phyloP scores from a whole-genome alignment of 108 stramenopile genomes.

The Cyclotella choctawhatcheeana region DNA sequence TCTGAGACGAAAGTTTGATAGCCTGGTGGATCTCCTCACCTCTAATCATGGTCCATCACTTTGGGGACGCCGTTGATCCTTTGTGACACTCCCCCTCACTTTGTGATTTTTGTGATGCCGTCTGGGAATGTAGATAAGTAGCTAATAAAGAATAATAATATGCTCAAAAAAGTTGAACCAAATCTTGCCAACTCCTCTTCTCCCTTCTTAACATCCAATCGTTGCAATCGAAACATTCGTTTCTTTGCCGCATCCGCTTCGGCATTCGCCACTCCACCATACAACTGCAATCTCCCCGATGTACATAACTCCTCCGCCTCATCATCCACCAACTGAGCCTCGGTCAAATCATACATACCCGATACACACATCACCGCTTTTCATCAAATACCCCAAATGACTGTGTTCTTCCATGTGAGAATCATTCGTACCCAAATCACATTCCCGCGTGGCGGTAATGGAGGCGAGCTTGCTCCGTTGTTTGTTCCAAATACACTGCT shows the following conservation, averaged over 20 bases:
- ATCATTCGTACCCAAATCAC: constrained; percentile 95
- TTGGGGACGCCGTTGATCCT: no score
- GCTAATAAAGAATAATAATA: no score
- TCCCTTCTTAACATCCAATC: constrained; percentile 82
- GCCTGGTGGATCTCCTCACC: no score
- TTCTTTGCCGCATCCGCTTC: constrained; percentile 76
- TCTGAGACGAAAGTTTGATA: no score
- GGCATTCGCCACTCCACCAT: constrained; percentile 78
- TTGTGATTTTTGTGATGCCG: no score
- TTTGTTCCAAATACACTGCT: constrained; percentile 74
- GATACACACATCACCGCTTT: constrained; percentile 96
- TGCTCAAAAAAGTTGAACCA: no score
- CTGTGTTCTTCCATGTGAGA: constrained; percentile 83
- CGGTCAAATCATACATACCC: constrained; percentile 96
- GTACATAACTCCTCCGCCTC: constrained; percentile 83
- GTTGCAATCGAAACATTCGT: constrained; percentile 86
- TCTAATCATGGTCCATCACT: no score
- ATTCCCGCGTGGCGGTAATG: constrained; percentile 90
- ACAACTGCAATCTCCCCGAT: constrained; percentile 88
- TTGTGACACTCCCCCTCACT: no score
- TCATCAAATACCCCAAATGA: constrained; percentile 96
- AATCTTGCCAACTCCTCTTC: constrained; percentile 66
- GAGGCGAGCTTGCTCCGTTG: constrained; percentile 80
- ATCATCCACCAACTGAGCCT: constrained; percentile 90
- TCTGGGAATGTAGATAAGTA: no score